phyloP scores from a whole-genome alignment of 163 green algal species.

The Chlamydomonas reinhardtii region DNA sequence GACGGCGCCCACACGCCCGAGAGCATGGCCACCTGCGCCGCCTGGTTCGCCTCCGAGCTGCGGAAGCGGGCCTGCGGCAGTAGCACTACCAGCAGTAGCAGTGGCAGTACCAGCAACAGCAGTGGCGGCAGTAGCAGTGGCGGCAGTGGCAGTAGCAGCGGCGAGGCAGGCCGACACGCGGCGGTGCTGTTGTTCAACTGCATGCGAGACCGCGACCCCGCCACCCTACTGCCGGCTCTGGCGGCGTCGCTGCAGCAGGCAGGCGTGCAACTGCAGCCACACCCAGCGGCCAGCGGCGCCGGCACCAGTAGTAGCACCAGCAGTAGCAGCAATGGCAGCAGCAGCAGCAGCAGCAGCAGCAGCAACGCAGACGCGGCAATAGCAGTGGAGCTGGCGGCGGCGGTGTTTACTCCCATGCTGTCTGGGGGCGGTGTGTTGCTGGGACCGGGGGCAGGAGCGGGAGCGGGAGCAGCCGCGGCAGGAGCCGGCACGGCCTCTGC shows the following conservation, averaged over 20 bases:
- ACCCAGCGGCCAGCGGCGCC: neutral
- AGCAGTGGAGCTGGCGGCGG: neutral
- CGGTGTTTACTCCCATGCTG: conserved; percentile 34
- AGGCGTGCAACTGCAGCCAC: neutral
- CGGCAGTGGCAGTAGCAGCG: too few relatives aligned
- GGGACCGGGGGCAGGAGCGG: neutral
- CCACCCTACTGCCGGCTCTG: conserved; percentile 82
- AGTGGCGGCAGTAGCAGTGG: too few relatives aligned
- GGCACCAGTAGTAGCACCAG: neutral
- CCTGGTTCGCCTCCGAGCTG: conserved; percentile 87
- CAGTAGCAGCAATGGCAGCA: conserved; percentile 24
- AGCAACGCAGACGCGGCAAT: too few relatives aligned
- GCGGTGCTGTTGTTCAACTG: conserved; percentile 96
- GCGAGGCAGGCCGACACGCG: neutral
- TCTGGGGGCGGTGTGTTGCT: conserved; percentile 25
- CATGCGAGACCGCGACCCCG: conserved; percentile 91
- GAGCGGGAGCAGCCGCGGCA: neutral
- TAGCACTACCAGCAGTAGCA: too few relatives aligned
- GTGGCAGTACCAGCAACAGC: too few relatives aligned
- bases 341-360: neutral
- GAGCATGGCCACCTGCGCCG: conserved; percentile 90
- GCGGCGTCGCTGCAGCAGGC: conserved; percentile 47
- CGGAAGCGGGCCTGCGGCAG: neutral
- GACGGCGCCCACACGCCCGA: conserved; percentile 98
- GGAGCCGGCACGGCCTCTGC: neutral